These are phyloP conservation scores for Kurtzmaniella quercitrusa DNA, from an alignment of 1,139 yeast genomes.

Conservation along the genomic window DNA sequence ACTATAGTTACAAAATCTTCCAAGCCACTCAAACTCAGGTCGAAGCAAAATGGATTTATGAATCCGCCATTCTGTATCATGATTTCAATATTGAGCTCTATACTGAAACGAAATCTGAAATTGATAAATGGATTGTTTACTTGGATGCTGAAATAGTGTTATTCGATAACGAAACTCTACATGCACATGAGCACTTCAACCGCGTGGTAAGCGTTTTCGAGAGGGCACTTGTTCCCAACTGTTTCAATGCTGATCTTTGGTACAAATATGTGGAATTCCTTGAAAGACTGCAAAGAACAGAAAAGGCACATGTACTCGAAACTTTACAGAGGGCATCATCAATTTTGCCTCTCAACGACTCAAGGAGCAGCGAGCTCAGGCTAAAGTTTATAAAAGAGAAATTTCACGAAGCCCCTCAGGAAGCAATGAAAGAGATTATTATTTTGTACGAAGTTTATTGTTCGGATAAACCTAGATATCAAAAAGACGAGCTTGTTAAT, in stretches of 20 bases:
- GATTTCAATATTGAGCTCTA: slow-evolving; percentile 37
- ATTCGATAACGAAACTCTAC: slow-evolving; percentile 5
- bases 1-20: slow-evolving; percentile 39
- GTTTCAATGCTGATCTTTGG: slow-evolving; percentile 53
- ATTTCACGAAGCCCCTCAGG: neutral
- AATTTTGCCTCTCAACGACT: slow-evolving; percentile 18
- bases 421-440: neutral
- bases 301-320: slow-evolving; percentile 11
- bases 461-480: neutral
- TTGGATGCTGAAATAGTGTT: slow-evolving; percentile 38
- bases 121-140: slow-evolving; percentile 49
- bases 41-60: slow-evolving; percentile 58
- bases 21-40: slow-evolving; percentile 47
- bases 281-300: slow-evolving; percentile 9
- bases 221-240: slow-evolving; percentile 57
- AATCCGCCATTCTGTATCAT: slow-evolving; percentile 43
- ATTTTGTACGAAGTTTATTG: neutral
- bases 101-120: slow-evolving; percentile 27
- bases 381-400: neutral
- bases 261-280: slow-evolving; percentile 47
- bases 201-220: slow-evolving; percentile 45
- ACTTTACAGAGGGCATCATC: slow-evolving; percentile 43
- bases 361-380: neutral
- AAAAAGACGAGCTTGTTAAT: neutral
- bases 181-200: slow-evolving; percentile 8